phyloP scores from a whole-genome alignment of 1,284 basidiomycete genomes.

The Cryptococcus floricola region DNA sequence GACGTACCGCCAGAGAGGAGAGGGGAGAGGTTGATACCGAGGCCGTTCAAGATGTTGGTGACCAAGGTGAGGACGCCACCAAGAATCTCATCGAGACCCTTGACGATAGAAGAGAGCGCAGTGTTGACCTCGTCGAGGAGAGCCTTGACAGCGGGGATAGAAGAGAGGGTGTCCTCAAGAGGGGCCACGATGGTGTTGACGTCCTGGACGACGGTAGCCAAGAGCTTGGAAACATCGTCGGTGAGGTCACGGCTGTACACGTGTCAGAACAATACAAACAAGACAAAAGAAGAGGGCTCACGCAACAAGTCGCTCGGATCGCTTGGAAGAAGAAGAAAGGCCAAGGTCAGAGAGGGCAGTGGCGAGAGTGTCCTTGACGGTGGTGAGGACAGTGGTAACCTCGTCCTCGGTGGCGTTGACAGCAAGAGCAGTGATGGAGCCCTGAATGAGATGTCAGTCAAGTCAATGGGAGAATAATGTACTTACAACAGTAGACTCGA shows the following conservation, averaged over 20 bases:
- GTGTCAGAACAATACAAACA: background rate
- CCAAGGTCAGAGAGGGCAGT: background rate
- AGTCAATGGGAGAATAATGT: background rate
- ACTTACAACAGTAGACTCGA: slow-evolving; percentile 12
- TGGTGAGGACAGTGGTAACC: background rate
- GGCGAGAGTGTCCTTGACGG: background rate
- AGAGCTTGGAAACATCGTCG: background rate
- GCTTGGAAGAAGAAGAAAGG: background rate
- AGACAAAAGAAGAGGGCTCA: background rate
- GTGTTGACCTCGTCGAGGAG: background rate
- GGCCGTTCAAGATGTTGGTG: background rate
- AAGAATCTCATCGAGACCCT: background rate
- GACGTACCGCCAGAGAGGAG: slow-evolving; percentile 1
- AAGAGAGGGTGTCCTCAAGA: background rate
- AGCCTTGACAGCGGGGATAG: background rate
- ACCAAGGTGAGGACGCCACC: background rate
- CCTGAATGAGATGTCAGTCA: background rate
- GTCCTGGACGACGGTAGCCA: background rate
- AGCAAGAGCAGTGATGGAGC: background rate
- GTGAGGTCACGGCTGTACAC: background rate
- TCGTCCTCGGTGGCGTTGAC: background rate
- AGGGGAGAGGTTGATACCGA: background rate
- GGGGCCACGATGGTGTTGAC: background rate
- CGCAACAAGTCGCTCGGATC: background rate
- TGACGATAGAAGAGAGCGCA: background rate